Base-by-base conservation (phyloP, 495 filamentous ascomycete genomes). In the Penicillium alfredii region DNA sequence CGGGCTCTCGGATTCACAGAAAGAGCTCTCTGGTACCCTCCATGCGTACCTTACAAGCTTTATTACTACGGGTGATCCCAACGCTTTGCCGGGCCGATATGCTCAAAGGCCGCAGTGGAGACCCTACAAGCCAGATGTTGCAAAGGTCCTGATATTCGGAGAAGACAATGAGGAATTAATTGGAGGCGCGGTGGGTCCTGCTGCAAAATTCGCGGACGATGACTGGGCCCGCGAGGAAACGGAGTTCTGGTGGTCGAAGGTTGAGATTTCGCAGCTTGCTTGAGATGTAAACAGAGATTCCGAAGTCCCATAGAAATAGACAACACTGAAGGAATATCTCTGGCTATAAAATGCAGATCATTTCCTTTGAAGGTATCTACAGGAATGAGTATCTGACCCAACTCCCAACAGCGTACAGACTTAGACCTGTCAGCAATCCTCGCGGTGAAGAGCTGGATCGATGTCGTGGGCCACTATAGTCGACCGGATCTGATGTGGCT, bases 91-190 rank as follows among this genome's bases (percentile, higher is more conserved):
- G 0, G 63, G 57, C 7, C 40, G 45, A 4, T 59, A 53, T 38
- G 44, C 27, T 6, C 40, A 45, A 20, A 47, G 68, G 33, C 65
- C 68, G 3, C 22, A 46, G 12, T 63, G 59, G 42, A 46, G 62
- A 33, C 18, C 27, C 10, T 70, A 41, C 31, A 32, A 28, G 27
- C 48, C 34, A 0, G 32, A 24, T 9, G 42, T 45, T 16, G 34
- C 30, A 3, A 48, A 38, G 10, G 42, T 76, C 2, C 54, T 75
- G 48, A 59, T 78, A 0, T 80, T 84, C 52, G 78, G 80, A 10
- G 61, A 77, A 36, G 77, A 72, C 3, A 82, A 82, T 52, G 69
- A 81, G 35, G 77, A 82, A 53, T 45, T 69, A 5, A 62, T 61
- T 8, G 72, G 71, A 2, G 64, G 64, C 4, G 37, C 51, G 4